phyloP scores from a whole-genome alignment of 306 rosid species.

The Sindora glabra region DNA sequence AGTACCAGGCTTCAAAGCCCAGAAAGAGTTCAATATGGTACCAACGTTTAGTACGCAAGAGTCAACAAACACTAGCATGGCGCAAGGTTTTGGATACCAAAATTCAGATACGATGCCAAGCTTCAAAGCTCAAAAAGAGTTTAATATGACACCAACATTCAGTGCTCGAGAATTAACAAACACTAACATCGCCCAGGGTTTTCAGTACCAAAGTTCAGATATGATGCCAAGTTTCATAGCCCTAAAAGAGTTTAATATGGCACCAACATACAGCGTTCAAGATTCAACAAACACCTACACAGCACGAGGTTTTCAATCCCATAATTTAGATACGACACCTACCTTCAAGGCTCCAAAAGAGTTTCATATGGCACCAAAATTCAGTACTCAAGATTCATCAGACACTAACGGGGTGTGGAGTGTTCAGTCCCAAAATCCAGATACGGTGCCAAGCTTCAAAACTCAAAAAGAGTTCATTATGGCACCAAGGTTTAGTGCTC shows the following conservation, averaged over 20 bases:
- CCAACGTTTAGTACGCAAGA: neutral
- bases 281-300: neutral
- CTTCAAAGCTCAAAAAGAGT: too few relatives aligned
- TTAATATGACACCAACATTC: neutral
- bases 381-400: neutral
- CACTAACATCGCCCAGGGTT: too few relatives aligned
- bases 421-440: too few relatives aligned
- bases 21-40: neutral
- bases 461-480: too few relatives aligned
- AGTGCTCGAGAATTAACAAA: too few relatives aligned
- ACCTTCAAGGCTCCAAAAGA: neutral
- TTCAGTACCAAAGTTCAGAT: too few relatives aligned
- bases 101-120: neutral
- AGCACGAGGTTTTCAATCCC: neutral
- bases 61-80: neutral
- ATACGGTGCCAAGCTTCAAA: neutral
- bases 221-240: too few relatives aligned
- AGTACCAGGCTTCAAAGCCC: neutral
- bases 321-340: neutral
- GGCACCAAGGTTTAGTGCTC: neutral
- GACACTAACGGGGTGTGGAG: too few relatives aligned
- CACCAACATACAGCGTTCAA: neutral
- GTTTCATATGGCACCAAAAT: neutral
- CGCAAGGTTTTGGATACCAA: too few relatives aligned
- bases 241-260: too few relatives aligned